Evolutionary conservation across 345 rosid species (phyloP).

Genomic region (Syzygium aqueum): DNA sequence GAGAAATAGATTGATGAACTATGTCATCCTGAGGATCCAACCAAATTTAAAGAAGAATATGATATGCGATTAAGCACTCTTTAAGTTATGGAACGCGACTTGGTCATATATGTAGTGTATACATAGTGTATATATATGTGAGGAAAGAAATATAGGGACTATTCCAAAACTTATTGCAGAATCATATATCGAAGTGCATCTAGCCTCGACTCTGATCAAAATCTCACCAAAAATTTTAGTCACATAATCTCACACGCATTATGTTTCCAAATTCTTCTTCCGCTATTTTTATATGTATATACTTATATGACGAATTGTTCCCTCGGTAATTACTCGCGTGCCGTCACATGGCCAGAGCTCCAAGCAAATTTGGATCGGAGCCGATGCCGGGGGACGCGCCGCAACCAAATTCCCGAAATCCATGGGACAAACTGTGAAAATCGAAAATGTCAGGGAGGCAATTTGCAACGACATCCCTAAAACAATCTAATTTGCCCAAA

Average conservation of each 20-base stretch:
- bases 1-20: neutral
- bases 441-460: neutral
- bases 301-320: neutral
- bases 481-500: neutral
- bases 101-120: neutral
- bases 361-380: neutral
- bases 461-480: neutral
- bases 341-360: neutral
- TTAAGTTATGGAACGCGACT: neutral
- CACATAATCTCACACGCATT: neutral
- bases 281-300: fast-evolving
- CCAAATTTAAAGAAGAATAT: neutral
- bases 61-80: neutral
- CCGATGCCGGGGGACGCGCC: neutral
- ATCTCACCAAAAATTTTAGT: neutral
- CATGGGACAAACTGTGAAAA: neutral
- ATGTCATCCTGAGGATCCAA: neutral
- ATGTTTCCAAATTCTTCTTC: neutral
- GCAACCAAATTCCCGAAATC: neutral
- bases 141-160: neutral
- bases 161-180: neutral
- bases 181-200: neutral
- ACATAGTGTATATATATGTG: too few species aligned
- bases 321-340: neutral
- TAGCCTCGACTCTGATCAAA: neutral